phyloP scores from a whole-genome alignment of 345 rosid genomes.

The Atalantia buxifolia region DNA sequence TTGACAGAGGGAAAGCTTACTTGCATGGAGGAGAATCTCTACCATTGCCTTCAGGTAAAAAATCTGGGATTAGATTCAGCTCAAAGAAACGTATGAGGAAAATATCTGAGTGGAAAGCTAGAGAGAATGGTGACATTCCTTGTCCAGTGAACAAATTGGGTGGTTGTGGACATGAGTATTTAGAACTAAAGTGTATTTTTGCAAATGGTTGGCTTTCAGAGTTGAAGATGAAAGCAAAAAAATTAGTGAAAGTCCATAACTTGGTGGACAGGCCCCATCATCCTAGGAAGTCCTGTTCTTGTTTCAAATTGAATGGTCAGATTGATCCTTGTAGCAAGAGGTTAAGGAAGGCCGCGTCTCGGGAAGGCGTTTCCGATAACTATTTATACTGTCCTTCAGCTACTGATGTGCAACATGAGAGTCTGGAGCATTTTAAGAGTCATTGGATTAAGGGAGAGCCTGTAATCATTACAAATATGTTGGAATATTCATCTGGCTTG shows the following conservation, averaged over 20 bases:
- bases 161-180: constrained; percentile 41
- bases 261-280: constrained; percentile 7
- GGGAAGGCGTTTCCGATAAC: constrained; percentile 50
- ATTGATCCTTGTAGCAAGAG: constrained; percentile 22
- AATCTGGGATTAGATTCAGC: neutral
- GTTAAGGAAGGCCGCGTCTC: constrained; percentile 53
- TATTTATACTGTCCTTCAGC: constrained; percentile 61
- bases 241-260: constrained; percentile 13
- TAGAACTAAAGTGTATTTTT: constrained; percentile 45
- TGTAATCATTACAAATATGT: constrained; percentile 55
- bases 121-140: constrained; percentile 47
- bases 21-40: constrained; percentile 36
- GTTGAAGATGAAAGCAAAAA: constrained; percentile 40
- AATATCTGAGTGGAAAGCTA: constrained; percentile 42
- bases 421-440: constrained; percentile 62
- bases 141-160: constrained; percentile 48
- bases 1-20: constrained; percentile 24
- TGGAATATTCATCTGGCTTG: constrained; percentile 54
- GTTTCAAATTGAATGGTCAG: constrained; percentile 37
- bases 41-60: neutral
- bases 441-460: constrained; percentile 87
- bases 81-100: constrained; percentile 15
- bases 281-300: constrained; percentile 31
- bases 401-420: constrained; percentile 28
- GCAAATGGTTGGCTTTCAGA: constrained; percentile 28